Evolutionary conservation across 2,329 filamentous ascomycete species (phyloP), one percentile per base, ranked within the genome.

Genomic region (Penicillium thymicola): DNA sequence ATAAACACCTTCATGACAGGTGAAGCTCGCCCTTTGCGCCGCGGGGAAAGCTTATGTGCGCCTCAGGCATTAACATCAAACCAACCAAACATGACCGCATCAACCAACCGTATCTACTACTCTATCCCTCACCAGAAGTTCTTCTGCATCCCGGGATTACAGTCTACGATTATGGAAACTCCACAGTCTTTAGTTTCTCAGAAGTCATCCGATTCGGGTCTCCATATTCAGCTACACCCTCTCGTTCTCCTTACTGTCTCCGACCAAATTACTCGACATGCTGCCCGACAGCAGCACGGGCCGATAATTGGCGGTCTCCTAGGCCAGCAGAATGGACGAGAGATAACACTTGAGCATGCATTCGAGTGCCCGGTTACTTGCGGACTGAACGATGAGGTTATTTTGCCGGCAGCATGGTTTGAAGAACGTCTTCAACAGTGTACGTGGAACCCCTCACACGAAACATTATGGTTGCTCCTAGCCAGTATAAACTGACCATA

Each of bases 231-330:
- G 66, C 85, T 99, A 18, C 94, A 99, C 70, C 94, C 94, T 27
- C 87, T 99, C 47, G 92, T 96, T 51, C 88, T 97, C 64, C 89
- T 99, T 76, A 95, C 89, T 63, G 94, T 99, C 68, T 96, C 93
- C 65, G 94, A 99, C 75, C 95, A 96, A 74, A 92, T 97, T 73
- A 96, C 93, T 57, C 86, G 94, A 58, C 92, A 96, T 74, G 90
- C 88, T 1, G 82, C 96, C 55, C 86, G 94, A 57, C 79, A 85
- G 51, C 87, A 92, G 67, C 73, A 79, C 18, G 89, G 89, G 0
- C 91, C 92, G 16, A 83, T 97, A 18, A 84, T 93, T 3, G 94
- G 94, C 55, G 92, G 89, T 51, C 81, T 99, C n/a, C 77, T 99
- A 6, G 94, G 94, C 16, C 90, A 94, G 70, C 92, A 97, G 67